Evolutionary conservation across 805 yeast genomes (phyloP), one percentile per base, ranked within the genome.

Genomic region (Torulaspora gathmanii): DNA sequence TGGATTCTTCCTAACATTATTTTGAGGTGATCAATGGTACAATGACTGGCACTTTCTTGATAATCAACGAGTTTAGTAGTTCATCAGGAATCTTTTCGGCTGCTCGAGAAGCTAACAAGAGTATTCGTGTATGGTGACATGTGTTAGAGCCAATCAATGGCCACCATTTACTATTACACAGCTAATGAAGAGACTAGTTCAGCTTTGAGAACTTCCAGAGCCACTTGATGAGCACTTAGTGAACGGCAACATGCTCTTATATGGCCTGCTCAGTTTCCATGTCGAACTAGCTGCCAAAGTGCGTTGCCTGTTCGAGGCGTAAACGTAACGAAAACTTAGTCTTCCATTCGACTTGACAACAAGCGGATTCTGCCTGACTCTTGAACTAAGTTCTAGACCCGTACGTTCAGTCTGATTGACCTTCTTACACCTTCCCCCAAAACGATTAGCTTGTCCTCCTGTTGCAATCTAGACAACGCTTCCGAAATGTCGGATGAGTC

Each of bases 401-500:
- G 61, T 27, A 55, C 53, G 33, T 63, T 64, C 39, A 67, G 54
- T 44, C 73, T 60, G 30, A 86, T 74, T 17, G 79, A 75, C 63
- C 90, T 75, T 57, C 86, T 73, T 47, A 76, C 78, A 42, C 86
- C 83, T 47, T 83, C 88, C 13, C 95, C 95, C 29, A 78, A 69
- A 33, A 85, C 80, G 7, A 75, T 72, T 22, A 88, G 65, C 58
- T 77, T 78, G 45, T 83, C 86, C 58, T 87, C 95, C 45, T 78
- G 82, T 47, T 76, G 84, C 53, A 88, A 70, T 47, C 86, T 70
- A 47, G 81, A 73, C 49, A 88, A 62, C 2, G 79, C 82, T 36
- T 83, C 90, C 34, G 80, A 73, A 45, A 88, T 71, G 46, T 86
- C 95, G 39, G 71, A 56, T 58, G 83, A 79, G 55, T 86, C 95